These are phyloP conservation scores for Selenicereus undatus DNA, from an alignment of 148 eudicot species.

Conservation along the genomic window DNA sequence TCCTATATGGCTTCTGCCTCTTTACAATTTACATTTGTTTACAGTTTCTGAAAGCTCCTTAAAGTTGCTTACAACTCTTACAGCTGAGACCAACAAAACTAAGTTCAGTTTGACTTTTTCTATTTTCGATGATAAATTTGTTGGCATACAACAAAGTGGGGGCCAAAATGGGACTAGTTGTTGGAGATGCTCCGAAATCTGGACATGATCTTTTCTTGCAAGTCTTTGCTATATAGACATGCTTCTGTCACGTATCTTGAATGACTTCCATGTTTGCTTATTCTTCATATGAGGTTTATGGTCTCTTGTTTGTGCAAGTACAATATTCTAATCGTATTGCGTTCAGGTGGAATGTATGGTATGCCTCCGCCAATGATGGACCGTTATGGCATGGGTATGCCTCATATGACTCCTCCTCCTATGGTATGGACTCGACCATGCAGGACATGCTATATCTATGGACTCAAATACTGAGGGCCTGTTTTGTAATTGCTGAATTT, in stretches of 20 bases:
- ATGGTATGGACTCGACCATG: conserved; percentile 43
- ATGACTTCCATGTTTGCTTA: background rate
- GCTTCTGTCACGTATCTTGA: background rate
- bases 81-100: too few relatives aligned
- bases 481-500: background rate
- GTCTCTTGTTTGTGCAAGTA: background rate
- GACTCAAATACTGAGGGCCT: background rate
- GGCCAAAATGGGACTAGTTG: background rate
- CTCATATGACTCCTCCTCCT: conserved; percentile 55
- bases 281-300: background rate
- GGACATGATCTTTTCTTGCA: background rate
- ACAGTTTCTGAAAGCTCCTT: too few relatives aligned
- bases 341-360: conserved; percentile 80
- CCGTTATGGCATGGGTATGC: conserved; percentile 75
- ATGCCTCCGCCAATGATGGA: conserved; percentile 84
- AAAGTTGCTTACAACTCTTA: too few relatives aligned
- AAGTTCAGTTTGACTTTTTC: background rate
- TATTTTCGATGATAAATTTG: background rate
- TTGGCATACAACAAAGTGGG: background rate
- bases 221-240: background rate
- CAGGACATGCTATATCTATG: background rate
- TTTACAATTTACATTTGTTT: too few relatives aligned
- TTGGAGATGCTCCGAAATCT: background rate
- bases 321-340: conserved; percentile 1
- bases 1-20: too few relatives aligned